Percentiles rank a stretch among this genome's conserved stretches.
Evolutionary conservation across 139 green algal genomes (phyloP).

Genomic region (Asterochloris sp.): DNA sequence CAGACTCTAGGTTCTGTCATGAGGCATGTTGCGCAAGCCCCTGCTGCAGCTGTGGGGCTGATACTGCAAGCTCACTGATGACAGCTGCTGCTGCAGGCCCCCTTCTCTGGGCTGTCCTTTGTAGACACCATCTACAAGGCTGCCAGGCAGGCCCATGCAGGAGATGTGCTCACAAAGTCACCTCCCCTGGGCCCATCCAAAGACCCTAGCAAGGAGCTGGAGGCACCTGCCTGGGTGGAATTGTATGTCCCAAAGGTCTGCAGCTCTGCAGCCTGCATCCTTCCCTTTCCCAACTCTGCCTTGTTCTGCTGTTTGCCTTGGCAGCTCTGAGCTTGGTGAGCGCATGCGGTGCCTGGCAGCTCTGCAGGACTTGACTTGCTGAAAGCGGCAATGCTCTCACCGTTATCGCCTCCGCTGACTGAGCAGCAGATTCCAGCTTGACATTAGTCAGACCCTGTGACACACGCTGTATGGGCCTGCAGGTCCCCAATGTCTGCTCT

Average conservation of each 20-base stretch:
- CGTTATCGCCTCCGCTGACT: background rate
- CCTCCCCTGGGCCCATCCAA: background rate
- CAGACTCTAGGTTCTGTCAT: too few relatives aligned
- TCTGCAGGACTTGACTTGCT: background rate
- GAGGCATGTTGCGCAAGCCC: too few relatives aligned
- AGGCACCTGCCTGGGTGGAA: slow-evolving; percentile 10
- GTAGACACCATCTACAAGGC: slow-evolving; percentile 18
- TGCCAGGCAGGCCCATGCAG: background rate
- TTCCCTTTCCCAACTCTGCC: background rate
- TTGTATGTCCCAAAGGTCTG: slow-evolving; percentile 12
- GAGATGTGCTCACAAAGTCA: background rate
- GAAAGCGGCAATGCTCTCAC: background rate
- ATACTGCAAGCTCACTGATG: too few relatives aligned
- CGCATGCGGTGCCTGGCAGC: background rate
- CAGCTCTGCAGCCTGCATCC: too few relatives aligned
- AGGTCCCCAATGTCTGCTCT: slow-evolving; percentile 29
- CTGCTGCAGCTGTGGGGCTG: too few relatives aligned
- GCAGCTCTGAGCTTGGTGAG: background rate
- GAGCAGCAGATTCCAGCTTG: background rate
- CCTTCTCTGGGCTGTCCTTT: background rate
- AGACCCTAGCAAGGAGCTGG: background rate
- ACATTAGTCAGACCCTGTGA: too few relatives aligned
- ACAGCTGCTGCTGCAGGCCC: too few relatives aligned
- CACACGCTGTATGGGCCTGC: background rate
- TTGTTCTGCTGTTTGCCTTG: background rate